Base-by-base conservation (phyloP, 495 filamentous ascomycete species). In the Aspergillus saccharolyticus region DNA sequence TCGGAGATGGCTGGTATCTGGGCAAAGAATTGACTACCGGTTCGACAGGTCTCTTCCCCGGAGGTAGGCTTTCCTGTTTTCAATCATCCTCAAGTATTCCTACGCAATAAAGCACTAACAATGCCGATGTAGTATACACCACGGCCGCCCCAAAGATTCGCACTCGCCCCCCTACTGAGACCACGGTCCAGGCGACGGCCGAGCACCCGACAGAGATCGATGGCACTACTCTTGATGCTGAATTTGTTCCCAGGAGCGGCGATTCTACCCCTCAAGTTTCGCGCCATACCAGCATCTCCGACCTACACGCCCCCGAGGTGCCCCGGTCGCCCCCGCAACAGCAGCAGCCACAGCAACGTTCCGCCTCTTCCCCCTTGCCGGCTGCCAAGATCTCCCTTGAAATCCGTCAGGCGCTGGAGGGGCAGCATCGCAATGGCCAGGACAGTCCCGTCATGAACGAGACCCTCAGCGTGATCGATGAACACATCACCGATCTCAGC, bases 1-100 rank as follows among this genome's bases (percentile, higher is more conserved):
- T 97, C 71, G 89, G 89, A 51, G 95, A 99, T 76, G 95, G 94
- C 53, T 99, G 95, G 95, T 99, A 89, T 74, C 72, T 96, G 61
- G 95, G 96, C 24, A 85, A 86, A 66, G 89, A 96, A 70, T 58
- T 87, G 60, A 74, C 80, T 49, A 91, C 86, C 64, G 85, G 82
- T 33, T 84, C 84, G 59, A 93, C 80, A 47, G 92, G 92, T 45
- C 81, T 97, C 30, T 96, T 97, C 69, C 92, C 92, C 16, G 90
- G 91, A 80, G 89, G 91, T 95, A 75, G 58, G 81, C 65, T 42
- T 24, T 44, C 24, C 18, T 4, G 19, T 6, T 5, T 15, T 39
- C 33, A 39, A 8, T 15, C 18, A 22, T 1, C 4, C 18, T 24
- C 24, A 16, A 15, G 30, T 28, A 24, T 12, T 42, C 7, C 30